phyloP scores from a whole-genome alignment of 1,284 basidiomycete genomes.

The Ustilago trichophora region DNA sequence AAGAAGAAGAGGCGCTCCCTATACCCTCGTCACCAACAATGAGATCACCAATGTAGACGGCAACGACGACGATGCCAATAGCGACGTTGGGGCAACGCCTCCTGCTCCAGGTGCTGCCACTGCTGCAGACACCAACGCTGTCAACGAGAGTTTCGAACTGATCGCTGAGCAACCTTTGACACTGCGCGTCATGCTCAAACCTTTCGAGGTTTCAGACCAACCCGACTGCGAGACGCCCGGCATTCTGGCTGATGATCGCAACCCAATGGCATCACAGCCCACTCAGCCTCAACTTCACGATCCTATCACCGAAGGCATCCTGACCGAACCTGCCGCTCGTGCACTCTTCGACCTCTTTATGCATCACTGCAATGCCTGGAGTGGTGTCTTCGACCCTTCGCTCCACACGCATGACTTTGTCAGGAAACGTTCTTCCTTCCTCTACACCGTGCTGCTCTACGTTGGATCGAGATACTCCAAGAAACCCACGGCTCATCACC shows the following conservation, averaged over 20 bases:
- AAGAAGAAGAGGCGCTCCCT: constrained; percentile 36
- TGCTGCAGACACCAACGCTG: constrained; percentile 31
- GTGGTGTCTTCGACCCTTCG: constrained; percentile 30
- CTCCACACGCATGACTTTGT: constrained; percentile 52
- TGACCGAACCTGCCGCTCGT: constrained; percentile 40
- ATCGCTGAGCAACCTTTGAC: constrained; percentile 48
- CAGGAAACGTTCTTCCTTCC: constrained; percentile 43
- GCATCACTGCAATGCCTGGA: constrained; percentile 35
- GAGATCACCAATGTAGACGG: constrained; percentile 22
- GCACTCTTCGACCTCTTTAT: constrained; percentile 46
- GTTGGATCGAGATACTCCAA: constrained; percentile 28
- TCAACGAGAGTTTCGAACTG: constrained; percentile 48
- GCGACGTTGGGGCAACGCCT: constrained; percentile 26
- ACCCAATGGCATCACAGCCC: constrained; percentile 24
- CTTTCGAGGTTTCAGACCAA: constrained; percentile 40
- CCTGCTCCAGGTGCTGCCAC: constrained; percentile 23
- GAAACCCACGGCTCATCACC: constrained; percentile 36
- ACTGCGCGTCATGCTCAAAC: constrained; percentile 46
- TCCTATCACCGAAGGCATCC: constrained; percentile 39
- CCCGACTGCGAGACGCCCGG: constrained; percentile 38
- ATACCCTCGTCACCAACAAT: constrained; percentile 47
- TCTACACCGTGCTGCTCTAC: constrained; percentile 46
- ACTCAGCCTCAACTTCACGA: constrained; percentile 28
- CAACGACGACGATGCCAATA: constrained; percentile 32
- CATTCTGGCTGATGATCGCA: constrained; percentile 23